These are phyloP conservation scores for Fragilariopsis cylindrus DNA, from an alignment of 108 stramenopile genomes.

Conservation along the genomic window DNA sequence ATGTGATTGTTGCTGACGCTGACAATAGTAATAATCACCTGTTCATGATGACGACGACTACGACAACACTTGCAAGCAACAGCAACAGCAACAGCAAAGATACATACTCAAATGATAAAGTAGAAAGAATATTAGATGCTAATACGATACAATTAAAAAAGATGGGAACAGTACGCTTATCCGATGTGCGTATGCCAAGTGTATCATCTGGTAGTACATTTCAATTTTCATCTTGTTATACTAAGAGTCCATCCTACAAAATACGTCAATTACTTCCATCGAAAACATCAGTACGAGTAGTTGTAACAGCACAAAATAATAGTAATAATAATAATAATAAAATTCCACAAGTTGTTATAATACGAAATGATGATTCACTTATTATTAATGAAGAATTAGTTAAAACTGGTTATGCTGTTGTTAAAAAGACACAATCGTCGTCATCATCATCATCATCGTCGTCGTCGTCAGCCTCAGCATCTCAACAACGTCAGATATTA, in stretches of 20 bases:
- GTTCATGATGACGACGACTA: too few species aligned
- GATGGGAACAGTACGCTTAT: slow-evolving; percentile 44
- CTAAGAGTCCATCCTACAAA: slow-evolving; percentile 46
- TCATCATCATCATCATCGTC: too few species aligned
- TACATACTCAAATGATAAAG: slow-evolving; percentile 27
- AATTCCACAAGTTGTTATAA: slow-evolving; percentile 7
- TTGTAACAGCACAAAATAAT: slow-evolving; percentile 7
- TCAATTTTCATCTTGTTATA: slow-evolving; percentile 48
- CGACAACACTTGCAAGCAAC: not conserved
- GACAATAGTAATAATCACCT: too few species aligned
- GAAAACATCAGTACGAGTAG: slow-evolving; percentile 20
- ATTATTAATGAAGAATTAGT: slow-evolving; percentile 51
- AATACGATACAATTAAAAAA: slow-evolving; percentile 51
- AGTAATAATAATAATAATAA: not conserved
- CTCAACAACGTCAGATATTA: not conserved
- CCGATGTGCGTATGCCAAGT: slow-evolving; percentile 43
- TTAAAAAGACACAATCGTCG: slow-evolving; percentile 5
- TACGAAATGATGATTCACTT: slow-evolving; percentile 29
- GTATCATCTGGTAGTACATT: slow-evolving; percentile 15
- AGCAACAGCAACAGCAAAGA: not conserved
- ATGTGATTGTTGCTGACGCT: too few species aligned
- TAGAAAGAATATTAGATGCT: slow-evolving; percentile 54
- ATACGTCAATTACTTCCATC: slow-evolving; percentile 44
- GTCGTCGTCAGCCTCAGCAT: too few species aligned
- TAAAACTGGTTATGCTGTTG: slow-evolving; percentile 40